These are phyloP conservation scores for Quercus gilva DNA, from an alignment of 306 rosid species.

Conservation along the genomic window DNA sequence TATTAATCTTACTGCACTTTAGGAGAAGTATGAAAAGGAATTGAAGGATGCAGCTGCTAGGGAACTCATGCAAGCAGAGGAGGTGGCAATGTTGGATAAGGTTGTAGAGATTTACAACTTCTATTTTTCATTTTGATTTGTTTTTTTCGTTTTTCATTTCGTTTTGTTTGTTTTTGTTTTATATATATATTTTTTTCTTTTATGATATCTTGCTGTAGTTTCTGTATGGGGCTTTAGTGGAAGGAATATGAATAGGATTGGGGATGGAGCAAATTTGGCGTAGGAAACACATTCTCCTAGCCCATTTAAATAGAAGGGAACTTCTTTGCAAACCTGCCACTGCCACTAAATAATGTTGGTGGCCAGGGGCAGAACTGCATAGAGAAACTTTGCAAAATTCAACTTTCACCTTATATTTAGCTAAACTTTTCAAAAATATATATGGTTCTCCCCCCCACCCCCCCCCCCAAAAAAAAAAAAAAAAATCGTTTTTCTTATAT, in stretches of 20 bases:
- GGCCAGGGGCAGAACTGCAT: no score
- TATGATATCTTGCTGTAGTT: constrained; percentile 1
- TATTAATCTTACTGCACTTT: constrained; percentile 7
- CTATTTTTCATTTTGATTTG: constrained; percentile 3
- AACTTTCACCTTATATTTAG: no score
- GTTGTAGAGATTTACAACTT: constrained; percentile 30
- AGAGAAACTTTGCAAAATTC: no score
- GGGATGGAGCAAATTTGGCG: neutral
- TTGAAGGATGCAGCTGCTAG: constrained; percentile 88
- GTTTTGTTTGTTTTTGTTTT: constrained; percentile 10
- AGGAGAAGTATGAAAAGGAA: constrained; percentile 80
- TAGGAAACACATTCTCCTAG: neutral
- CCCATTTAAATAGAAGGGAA: neutral
- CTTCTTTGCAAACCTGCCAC: neutral
- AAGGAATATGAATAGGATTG: constrained; percentile 11
- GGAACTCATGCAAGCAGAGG: constrained; percentile 94
- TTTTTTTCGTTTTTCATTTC: neutral
- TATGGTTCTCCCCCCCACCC: no score
- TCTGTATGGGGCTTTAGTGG: constrained; percentile 8
- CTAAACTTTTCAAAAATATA: no score
- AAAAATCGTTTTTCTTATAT: no score
- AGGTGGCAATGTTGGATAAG: constrained; percentile 86
- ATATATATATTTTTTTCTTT: no score
- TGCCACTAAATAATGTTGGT: neutral
- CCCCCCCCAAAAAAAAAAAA: no score